Evolutionary conservation across 2,329 filamentous ascomycete genomes (phyloP).

Genomic region (Amauroascus niger): DNA sequence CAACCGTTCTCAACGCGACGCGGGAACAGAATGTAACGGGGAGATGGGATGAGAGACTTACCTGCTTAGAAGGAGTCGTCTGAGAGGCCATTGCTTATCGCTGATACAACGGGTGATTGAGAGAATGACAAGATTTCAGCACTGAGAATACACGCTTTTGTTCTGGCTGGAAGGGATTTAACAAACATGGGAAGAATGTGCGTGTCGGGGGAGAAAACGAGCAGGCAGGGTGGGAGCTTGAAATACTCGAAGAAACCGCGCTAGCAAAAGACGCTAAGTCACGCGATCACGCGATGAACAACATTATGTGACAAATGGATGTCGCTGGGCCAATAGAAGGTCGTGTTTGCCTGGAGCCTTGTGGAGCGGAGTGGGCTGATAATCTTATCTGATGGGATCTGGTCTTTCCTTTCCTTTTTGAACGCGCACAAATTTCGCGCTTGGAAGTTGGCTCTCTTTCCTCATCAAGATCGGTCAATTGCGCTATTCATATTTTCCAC

Average conservation of each 20-base stretch:
- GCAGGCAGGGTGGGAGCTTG: background rate
- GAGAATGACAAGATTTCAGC: background rate
- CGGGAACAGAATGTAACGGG: constrained; percentile 17
- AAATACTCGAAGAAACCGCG: constrained; percentile 16
- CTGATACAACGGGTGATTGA: constrained; percentile 20
- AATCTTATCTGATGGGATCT: constrained; percentile 17
- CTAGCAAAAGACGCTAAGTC: constrained; percentile 18
- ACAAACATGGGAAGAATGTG: constrained; percentile 11
- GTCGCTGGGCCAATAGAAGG: background rate
- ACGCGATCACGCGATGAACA: constrained; percentile 18
- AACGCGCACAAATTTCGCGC: too few species aligned
- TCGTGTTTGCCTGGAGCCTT: constrained; percentile 7
- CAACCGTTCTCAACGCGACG: constrained; percentile 27
- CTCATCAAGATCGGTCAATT: too few species aligned
- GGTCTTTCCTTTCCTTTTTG: background rate
- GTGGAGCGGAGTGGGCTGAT: background rate
- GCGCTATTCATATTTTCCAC: too few species aligned
- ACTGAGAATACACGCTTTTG: constrained; percentile 7
- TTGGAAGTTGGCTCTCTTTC: too few species aligned
- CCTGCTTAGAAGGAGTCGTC: constrained; percentile 64
- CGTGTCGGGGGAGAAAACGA: background rate
- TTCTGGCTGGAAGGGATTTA: constrained; percentile 14
- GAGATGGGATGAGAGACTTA: constrained; percentile 40
- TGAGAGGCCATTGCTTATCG: constrained; percentile 59
- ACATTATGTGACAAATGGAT: constrained; percentile 1